These are phyloP conservation scores for Ceratocystis smalleyi DNA, from an alignment of 2,329 filamentous ascomycete species.

Conservation along the genomic window DNA sequence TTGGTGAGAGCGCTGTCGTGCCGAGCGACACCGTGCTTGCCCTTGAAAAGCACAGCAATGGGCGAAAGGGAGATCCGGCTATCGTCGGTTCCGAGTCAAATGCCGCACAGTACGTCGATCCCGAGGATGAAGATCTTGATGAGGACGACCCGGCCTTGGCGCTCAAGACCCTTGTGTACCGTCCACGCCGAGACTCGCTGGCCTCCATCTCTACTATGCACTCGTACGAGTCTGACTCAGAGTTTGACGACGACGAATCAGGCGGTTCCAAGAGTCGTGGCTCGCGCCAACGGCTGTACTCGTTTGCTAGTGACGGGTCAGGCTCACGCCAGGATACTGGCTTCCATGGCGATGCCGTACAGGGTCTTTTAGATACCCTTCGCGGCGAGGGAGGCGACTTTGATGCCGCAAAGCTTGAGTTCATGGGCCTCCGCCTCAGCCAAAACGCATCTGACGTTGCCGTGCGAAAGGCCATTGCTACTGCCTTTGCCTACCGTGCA, in stretches of 20 bases:
- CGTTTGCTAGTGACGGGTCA: slow-evolving; percentile 58
- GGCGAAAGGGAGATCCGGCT: slow-evolving; percentile 25
- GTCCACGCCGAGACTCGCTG: slow-evolving; percentile 36
- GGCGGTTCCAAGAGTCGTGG: slow-evolving; percentile 36
- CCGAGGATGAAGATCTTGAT: slow-evolving; percentile 35
- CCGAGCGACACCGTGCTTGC: slow-evolving; percentile 23
- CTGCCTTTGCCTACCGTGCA: slow-evolving; percentile 70
- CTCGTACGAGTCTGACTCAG: slow-evolving; percentile 39
- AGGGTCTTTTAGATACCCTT: slow-evolving; percentile 73
- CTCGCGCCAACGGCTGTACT: slow-evolving; percentile 50
- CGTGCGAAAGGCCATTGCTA: slow-evolving; percentile 72
- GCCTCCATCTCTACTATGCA: slow-evolving; percentile 40
- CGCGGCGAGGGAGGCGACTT: slow-evolving; percentile 63
- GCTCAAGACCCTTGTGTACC: slow-evolving; percentile 41
- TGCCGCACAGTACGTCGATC: slow-evolving; percentile 33
- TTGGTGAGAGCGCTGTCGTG: slow-evolving; percentile 46
- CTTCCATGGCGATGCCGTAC: slow-evolving; percentile 78
- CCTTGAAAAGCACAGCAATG: slow-evolving; percentile 19
- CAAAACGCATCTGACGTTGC: slow-evolving; percentile 81
- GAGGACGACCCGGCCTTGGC: slow-evolving; percentile 35
- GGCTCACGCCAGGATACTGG: slow-evolving; percentile 39
- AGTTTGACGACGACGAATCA: slow-evolving; percentile 41
- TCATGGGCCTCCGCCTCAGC: slow-evolving; percentile 81
- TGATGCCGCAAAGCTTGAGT: slow-evolving; percentile 68
- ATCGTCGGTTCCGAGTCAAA: slow-evolving; percentile 37